These are phyloP conservation scores for Lentithecium fluviatile DNA, from an alignment of 495 filamentous ascomycete genomes.

Conservation along the genomic window DNA sequence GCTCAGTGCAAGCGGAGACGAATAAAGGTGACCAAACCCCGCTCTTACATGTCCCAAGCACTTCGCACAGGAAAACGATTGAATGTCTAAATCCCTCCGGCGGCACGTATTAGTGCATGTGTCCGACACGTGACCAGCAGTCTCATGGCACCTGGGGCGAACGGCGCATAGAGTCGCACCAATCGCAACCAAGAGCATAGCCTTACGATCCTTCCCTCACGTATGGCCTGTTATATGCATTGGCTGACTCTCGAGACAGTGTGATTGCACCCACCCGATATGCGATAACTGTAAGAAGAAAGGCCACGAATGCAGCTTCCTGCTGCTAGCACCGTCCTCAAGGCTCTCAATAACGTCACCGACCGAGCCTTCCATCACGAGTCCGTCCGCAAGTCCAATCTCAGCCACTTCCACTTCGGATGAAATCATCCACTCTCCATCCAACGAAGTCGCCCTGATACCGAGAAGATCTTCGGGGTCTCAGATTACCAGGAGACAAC, in stretches of 20 bases:
- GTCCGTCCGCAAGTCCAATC: neutral
- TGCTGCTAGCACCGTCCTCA: constrained; percentile 7
- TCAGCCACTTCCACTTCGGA: neutral
- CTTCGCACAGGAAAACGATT: too few species aligned
- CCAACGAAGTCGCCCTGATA: too few species aligned
- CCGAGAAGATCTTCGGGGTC: too few species aligned
- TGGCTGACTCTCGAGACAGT: constrained; percentile 12
- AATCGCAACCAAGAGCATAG: too few species aligned
- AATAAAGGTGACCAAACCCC: constrained; percentile 32
- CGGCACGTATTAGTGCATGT: too few species aligned
- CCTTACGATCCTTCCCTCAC: too few species aligned
- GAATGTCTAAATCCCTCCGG: too few species aligned
- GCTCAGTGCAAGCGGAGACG: constrained; percentile 34
- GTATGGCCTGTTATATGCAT: neutral
- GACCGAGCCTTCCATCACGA: neutral
- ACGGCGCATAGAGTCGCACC: too few species aligned
- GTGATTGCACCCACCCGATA: constrained; percentile 13
- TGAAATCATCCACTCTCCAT: neutral
- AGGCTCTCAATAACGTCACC: neutral
- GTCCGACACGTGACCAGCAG: too few species aligned
- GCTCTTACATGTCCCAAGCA: neutral
- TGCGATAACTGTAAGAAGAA: constrained; percentile 21
- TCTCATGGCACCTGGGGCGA: too few species aligned
- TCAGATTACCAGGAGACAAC: too few species aligned
- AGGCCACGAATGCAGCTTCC: constrained; percentile 19